A percentile compares a stretch with the other conserved stretches of the same genome.
phyloP scores from a whole-genome alignment of 805 yeast species.

The Saccharomycopsis oosterbeekiorum region DNA sequence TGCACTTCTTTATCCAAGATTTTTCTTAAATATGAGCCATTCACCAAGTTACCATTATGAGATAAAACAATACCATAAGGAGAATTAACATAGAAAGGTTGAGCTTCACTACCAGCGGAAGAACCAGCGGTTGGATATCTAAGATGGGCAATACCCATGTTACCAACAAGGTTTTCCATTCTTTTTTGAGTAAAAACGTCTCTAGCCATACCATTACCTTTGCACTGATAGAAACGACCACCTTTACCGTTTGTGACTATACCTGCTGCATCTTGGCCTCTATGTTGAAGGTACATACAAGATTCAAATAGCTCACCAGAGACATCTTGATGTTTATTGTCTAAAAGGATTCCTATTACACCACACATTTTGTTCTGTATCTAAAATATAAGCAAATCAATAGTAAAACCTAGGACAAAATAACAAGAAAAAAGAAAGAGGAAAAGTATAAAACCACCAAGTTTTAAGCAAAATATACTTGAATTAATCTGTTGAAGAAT shows the following conservation, averaged over 20 bases:
- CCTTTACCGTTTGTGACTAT: constrained; percentile 90
- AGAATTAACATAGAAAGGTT: constrained; percentile 94
- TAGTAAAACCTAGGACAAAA: background rate
- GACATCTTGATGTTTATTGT: constrained; percentile 61
- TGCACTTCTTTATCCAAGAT: constrained; percentile 90
- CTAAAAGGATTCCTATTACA: constrained; percentile 75
- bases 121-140: constrained; percentile 98
- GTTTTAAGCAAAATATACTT: background rate
- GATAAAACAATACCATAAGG: constrained; percentile 89
- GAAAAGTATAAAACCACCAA: background rate
- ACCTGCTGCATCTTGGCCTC: constrained; percentile 99
- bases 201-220: constrained; percentile 97
- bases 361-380: constrained; percentile 66
- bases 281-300: constrained; percentile 83
- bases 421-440: background rate
- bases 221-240: constrained; percentile 93
- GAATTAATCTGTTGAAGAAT: background rate
- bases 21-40: constrained; percentile 63
- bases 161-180: constrained; percentile 72
- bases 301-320: constrained; percentile 92
- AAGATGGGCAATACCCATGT: constrained; percentile 91
- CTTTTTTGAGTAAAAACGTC: constrained; percentile 88
- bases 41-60: constrained; percentile 93
- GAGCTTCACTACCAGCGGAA: constrained; percentile 92
- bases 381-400: background rate